These are phyloP conservation scores for Fusarium nematophilum DNA, from an alignment of 2,329 filamentous ascomycete genomes.

Conservation along the genomic window DNA sequence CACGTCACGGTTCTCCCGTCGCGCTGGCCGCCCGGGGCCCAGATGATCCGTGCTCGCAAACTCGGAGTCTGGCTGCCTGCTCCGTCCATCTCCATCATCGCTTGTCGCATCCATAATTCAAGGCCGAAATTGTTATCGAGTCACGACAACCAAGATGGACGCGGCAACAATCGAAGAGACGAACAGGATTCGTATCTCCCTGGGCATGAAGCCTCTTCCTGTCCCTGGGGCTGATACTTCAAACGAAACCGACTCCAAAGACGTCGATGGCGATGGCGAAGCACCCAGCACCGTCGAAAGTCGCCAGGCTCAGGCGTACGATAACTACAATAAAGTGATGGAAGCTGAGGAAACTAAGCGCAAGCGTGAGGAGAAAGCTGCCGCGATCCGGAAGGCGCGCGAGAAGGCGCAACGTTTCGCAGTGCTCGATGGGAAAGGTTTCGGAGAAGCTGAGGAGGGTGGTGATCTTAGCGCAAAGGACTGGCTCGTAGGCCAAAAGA, in stretches of 20 bases:
- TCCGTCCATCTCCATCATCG: constrained; percentile 2
- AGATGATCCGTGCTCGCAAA: constrained; percentile 34
- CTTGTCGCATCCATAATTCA: constrained; percentile 7
- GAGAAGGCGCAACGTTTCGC: constrained; percentile 83
- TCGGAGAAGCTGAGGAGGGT: constrained; percentile 79
- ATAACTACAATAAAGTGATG: constrained; percentile 74
- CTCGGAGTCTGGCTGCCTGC: constrained; percentile 14
- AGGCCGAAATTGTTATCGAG: not conserved
- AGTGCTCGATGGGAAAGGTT: constrained; percentile 82
- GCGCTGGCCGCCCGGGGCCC: too few species aligned
- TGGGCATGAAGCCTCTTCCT: constrained; percentile 90
- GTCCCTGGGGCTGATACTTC: constrained; percentile 73
- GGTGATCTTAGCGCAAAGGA: constrained; percentile 80
- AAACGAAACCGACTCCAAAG: constrained; percentile 59
- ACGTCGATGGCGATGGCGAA: constrained; percentile 72
- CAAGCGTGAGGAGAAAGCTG: constrained; percentile 82
- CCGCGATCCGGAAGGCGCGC: constrained; percentile 86
- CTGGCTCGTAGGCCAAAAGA: constrained; percentile 92
- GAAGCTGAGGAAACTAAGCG: constrained; percentile 82
- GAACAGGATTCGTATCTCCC: constrained; percentile 88
- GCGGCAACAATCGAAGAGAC: constrained; percentile 88
- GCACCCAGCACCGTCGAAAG: constrained; percentile 85
- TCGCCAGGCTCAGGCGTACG: constrained; percentile 76
- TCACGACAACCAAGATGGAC: constrained; percentile 59
- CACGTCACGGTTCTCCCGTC: constrained; percentile 4